Base-by-base conservation (phyloP, 768 basidiomycete genomes). In the Agrocybe praecox region DNA sequence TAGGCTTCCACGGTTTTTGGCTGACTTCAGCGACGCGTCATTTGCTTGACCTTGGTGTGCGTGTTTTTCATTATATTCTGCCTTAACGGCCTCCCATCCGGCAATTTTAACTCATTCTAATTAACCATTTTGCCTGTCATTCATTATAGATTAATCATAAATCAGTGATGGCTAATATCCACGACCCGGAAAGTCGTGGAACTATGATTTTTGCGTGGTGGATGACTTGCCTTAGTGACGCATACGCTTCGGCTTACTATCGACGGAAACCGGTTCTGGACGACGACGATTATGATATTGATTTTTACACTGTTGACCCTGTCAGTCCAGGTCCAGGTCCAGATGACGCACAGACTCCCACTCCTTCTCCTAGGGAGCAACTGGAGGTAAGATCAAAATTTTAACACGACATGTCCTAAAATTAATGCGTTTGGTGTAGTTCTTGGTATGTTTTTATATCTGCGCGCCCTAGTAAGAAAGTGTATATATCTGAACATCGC, bases 171-270 rank as follows among this genome's bases (percentile, higher is more conserved):
- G 79, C 82, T 10, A 84, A 79, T 56, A 90, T 92, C 61, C 80
- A 83, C 59, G 89, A 92, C 67, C 79, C 84, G 40, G 91, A 92
- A 65, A 85, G 79, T 49, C 84, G 88, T 51, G 88, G 90, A 22
- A 92, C 89, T 6, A 90, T 94, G 87, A 89, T 91, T 50, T 94
- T 93, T 66, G 89, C 93, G 1, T 95, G 94, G 89, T 96, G 94
- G 93, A 90, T 94, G 84, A 88, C 93, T 8, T 91, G 89, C 70
- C 76, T 94, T 46, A 80, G 84, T 32, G 95, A 97, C 65, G 91
- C 92, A 7, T 93, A 89, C 72, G 84, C 85, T 23, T 83, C 92
- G 26, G 86, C 86, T 29, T 94, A 93, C 71, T 92, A 94, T 74
- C 84, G 92, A 58, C 81, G 88, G 60, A 93, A 94, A 72, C 92